Evolutionary conservation across 768 basidiomycete genomes (phyloP), one percentile per base, ranked within the genome.

Genomic region (Boletus bicolor): DNA sequence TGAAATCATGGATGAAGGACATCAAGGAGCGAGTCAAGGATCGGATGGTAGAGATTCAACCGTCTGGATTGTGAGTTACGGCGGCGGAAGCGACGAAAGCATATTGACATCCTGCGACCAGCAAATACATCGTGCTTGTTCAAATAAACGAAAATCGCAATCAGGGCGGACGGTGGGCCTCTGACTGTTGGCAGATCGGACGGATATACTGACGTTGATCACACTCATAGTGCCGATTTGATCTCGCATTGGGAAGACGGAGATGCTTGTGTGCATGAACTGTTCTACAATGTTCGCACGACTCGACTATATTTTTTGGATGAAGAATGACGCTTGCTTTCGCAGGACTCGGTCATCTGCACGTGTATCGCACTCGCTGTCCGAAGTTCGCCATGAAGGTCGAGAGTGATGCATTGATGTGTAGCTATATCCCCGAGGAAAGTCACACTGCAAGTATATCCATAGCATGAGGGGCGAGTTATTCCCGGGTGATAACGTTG

Each of bases 161-260:
- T 4, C 91, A 93, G 70, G 91, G 90, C 54, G 89, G 89, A 66
- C 83, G 89, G 90, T 91, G 65, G 69, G 85, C 57, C 35, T 30
- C 21, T 5, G 30, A 46, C 35, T 30, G 26, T 49, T 37, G 24
- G 5, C 38, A 30, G 49, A 49, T 41, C 37, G 46, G 53, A 53
- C 56, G 52, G 55, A 44, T 11, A 12, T 47, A 53, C 37, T 53
- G 49, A 60, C 32, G 4, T 54, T 45, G 42, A 37, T 47, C 43
- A 5, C 37, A 14, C 37, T 52, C 53, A 37, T 60, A 92, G 91
- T 62, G 89, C 87, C 45, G 89, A 89, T 70, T 82, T 93, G 74
- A 81, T 80, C 47, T 91, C 87, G 58, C 91, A 93, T 65, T 93
- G 91, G 91, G 91, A 93, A 75, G 91, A 93, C 59, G 81, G 82